Evolutionary conservation across 1,139 yeast species (phyloP).

Genomic region (Pichia sp.): DNA sequence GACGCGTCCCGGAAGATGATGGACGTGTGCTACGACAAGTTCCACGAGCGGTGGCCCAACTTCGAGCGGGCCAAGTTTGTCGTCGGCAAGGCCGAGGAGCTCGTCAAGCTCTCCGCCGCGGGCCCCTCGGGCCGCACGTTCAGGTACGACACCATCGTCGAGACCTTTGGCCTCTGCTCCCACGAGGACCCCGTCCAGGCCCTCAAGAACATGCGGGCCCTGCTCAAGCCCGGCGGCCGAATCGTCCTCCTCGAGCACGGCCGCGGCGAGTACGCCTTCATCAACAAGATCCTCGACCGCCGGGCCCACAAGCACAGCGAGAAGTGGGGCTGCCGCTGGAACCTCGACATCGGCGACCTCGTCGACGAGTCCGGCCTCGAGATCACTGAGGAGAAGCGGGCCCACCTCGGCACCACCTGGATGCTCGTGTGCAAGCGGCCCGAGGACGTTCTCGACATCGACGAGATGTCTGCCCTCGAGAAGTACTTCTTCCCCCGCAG

Average conservation of each 20-base stretch:
- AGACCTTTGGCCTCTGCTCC: conserved; percentile 93
- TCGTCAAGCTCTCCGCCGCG: conserved; percentile 43
- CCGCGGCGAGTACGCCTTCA: conserved; percentile 69
- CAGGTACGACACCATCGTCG: conserved; percentile 85
- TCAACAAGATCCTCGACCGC: conserved; percentile 77
- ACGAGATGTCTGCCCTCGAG: conserved; percentile 44
- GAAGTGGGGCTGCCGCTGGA: conserved; percentile 98
- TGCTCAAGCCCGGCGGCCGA: conserved; percentile 85
- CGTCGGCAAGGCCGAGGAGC: conserved; percentile 87
- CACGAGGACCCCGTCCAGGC: conserved; percentile 90
- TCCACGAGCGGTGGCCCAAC: conserved; percentile 59
- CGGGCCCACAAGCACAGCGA: conserved; percentile 80
- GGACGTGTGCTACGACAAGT: conserved; percentile 72
- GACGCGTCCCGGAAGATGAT: conserved; percentile 87
- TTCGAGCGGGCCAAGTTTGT: conserved; percentile 77
- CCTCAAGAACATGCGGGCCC: conserved; percentile 61
- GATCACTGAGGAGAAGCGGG: conserved; percentile 70
- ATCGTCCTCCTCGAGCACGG: conserved; percentile 90
- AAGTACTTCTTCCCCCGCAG: conserved; percentile 37
- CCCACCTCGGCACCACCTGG: conserved; percentile 95
- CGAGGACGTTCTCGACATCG: conserved; percentile 52
- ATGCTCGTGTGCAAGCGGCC: conserved; percentile 69
- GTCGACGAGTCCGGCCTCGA: conserved; percentile 84
- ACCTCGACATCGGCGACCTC: conserved; percentile 83
- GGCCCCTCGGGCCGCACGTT: conserved; percentile 29